phyloP scores from a whole-genome alignment of 805 yeast genomes.

The Saccharomycopsis sp. region DNA sequence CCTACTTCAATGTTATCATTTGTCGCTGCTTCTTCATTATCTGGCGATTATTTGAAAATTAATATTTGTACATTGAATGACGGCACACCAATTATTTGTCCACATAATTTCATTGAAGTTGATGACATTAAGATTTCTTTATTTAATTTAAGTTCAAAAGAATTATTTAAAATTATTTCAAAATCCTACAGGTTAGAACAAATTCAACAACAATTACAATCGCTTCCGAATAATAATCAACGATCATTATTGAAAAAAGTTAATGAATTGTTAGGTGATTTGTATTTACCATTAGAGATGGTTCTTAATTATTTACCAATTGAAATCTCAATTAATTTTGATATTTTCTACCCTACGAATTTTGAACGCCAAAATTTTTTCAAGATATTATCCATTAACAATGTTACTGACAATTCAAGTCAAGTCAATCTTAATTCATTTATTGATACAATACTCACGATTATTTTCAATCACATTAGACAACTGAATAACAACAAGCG shows the following conservation, averaged over 20 bases:
- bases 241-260: conserved; percentile 27
- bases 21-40: conserved; percentile 85
- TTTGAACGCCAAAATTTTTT: conserved; percentile 34
- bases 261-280: conserved; percentile 35
- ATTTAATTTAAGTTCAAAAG: conserved; percentile 48
- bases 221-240: conserved; percentile 21
- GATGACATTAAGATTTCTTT: conserved; percentile 46
- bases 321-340: conserved; percentile 61
- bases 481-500: conserved; percentile 40
- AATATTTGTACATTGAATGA: conserved; percentile 70
- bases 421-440: conserved; percentile 54
- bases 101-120: conserved; percentile 49
- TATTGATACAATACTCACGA: conserved; percentile 65
- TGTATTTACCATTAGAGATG: conserved; percentile 53
- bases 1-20: conserved; percentile 44
- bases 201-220: conserved; percentile 17
- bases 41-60: conserved; percentile 69
- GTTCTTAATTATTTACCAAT: conserved; percentile 50
- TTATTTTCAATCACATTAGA: conserved; percentile 72
- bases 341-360: conserved; percentile 68
- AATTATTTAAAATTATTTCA: conserved; percentile 28
- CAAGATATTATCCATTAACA: conserved; percentile 10
- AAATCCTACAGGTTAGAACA: conserved; percentile 27
- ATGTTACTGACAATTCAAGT: neutral
- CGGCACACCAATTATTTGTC: conserved; percentile 80